phyloP scores from a whole-genome alignment of 768 basidiomycete species.

The Amanita molliuscula region DNA sequence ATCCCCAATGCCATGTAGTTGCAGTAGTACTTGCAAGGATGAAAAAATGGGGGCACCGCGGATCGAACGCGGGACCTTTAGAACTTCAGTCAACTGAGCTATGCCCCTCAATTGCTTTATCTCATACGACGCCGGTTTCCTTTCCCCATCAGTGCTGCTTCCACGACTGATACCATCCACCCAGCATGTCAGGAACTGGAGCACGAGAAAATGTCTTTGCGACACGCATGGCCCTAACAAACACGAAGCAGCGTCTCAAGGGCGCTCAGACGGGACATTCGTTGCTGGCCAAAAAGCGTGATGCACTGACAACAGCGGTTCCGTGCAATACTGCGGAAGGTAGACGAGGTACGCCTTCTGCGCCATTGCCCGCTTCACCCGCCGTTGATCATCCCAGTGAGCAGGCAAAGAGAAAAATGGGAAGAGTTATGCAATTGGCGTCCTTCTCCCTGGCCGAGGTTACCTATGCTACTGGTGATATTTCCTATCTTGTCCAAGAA shows the following conservation, averaged over 20 bases:
- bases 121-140: neutral
- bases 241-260: conserved; percentile 84
- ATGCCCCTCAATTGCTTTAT: conserved; percentile 30
- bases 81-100: conserved; percentile 73
- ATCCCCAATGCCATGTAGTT: neutral
- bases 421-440: conserved; percentile 95
- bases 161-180: conserved; percentile 3
- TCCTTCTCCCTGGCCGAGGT: conserved; percentile 99
- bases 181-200: conserved; percentile 78
- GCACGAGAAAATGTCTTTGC: conserved; percentile 92
- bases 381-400: conserved; percentile 15
- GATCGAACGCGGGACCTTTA: conserved; percentile 76
- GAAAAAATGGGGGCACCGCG: conserved; percentile 56
- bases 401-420: conserved; percentile 99
- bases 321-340: conserved; percentile 87
- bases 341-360: conserved; percentile 72
- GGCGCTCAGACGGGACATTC: conserved; percentile 94
- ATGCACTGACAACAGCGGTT: conserved; percentile 94
- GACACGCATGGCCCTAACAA: conserved; percentile 94
- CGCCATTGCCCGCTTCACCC: neutral
- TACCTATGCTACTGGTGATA: conserved; percentile 95
- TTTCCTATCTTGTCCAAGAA: conserved; percentile 96
- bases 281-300: conserved; percentile 92
- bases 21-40: neutral
- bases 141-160: neutral